These are phyloP conservation scores for Colletotrichum sp. DNA, from an alignment of 2,329 filamentous ascomycete genomes.

Conservation along the genomic window DNA sequence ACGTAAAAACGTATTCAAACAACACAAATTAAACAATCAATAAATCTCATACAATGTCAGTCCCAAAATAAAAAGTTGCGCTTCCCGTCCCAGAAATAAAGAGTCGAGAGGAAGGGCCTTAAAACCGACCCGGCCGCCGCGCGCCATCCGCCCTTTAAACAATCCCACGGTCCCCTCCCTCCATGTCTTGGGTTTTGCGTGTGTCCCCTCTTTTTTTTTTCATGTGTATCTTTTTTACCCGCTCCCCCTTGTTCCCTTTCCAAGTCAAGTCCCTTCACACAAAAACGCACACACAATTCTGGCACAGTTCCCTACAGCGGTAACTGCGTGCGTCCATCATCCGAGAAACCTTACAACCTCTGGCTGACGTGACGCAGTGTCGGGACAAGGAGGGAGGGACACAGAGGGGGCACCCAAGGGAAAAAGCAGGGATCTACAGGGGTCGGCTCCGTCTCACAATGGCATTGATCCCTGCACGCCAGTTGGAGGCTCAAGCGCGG, in stretches of 20 bases:
- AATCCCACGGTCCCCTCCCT: neutral
- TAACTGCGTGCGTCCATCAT: neutral
- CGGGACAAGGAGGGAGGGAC: neutral
- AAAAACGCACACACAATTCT: neutral
- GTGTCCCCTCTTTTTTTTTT: neutral
- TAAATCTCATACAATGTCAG: constrained; percentile 5
- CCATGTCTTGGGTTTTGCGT: neutral
- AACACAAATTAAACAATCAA: constrained; percentile 17
- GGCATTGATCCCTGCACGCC: constrained; percentile 19
- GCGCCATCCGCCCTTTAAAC: constrained; percentile 14
- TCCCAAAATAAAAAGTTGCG: neutral
- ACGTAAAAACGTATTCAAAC: constrained; percentile 14
- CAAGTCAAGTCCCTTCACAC: neutral
- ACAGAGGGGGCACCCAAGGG: neutral
- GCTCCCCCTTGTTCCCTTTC: neutral
- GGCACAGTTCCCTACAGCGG: neutral
- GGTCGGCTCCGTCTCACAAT: constrained; percentile 15
- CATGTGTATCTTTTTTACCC: neutral
- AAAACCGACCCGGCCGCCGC: neutral
- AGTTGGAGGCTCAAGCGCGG: constrained; percentile 18
- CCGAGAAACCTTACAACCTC: constrained; percentile 4
- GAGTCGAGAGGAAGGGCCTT: neutral
- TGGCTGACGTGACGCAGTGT: constrained; percentile 13
- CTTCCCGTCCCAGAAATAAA: neutral
- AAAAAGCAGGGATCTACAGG: constrained; percentile 8